Evolutionary conservation across 192 early-diverging fungal species (phyloP), one percentile per base, ranked within the genome.

Genomic region (Linnemannia zychae): DNA sequence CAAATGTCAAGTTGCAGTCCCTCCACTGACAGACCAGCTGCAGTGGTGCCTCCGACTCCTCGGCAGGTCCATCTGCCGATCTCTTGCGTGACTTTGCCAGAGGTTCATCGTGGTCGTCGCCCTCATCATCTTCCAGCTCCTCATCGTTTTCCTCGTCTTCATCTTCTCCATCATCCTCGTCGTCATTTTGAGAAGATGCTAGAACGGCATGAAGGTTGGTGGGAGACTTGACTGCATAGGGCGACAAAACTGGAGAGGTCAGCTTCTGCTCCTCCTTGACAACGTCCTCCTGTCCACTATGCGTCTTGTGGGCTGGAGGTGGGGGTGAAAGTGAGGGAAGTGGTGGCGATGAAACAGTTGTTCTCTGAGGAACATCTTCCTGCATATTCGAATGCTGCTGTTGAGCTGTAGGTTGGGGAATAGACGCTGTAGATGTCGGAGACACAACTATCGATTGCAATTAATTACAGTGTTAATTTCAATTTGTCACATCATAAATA

Each of bases 11-110:
- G 46, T 75, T 72, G 60, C 91, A 92, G 53, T 82, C 81, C 60
- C 86, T 77, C 91, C 91, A 92, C 81, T 79, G 70, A 76, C 91
- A 92, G 83, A 85, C 83, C 83, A 85, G 83, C 83, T 85, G 83
- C 74, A 67, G 77, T 53, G 83, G 83, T 37, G 73, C 33, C 67
- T 75, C 77, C 15, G 69, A 28, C 46, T 84, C 81, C 1, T 44
- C 68, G 67, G 38, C 57, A 28, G 40, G n/a, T 3, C 53, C 74
- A 22, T 77, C 83, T 4, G 69, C 69, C n/a, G 77, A 85, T 36
- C 68, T 78, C 48, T 79, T 85, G 68, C 77, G 72, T 38, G 72
- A 67, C 70, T 78, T 85, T 31, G 52, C 4, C 13, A 36, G 34
- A 0, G 67, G 24, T 22, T 52, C 76, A 3, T 75, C 83, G n/a